Percentiles rank a stretch among this genome's conserved stretches.
Conservation (phyloP, 2,329 filamentous ascomycete genomes). For the Cladorrhinum sp. region DNA sequence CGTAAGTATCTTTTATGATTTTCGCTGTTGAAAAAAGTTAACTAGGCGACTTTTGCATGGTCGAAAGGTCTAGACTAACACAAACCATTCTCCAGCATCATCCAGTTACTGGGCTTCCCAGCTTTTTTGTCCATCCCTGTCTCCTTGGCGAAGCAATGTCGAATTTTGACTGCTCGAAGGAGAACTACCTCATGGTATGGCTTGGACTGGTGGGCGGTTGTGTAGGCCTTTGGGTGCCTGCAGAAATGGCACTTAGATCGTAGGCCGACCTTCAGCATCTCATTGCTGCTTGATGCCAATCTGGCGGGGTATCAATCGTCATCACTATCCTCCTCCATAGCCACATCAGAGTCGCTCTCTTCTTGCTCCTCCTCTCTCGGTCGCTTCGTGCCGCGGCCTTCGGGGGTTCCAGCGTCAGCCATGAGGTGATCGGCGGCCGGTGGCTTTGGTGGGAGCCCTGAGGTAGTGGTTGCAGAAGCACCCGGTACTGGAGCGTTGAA, state of each 20-base stretch:
- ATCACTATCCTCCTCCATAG: slow-evolving; percentile 68
- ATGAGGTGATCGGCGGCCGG: slow-evolving; percentile 45
- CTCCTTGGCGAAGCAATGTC: slow-evolving; percentile 78
- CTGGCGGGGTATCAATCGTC: slow-evolving; percentile 53
- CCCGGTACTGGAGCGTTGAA: slow-evolving; percentile 66
- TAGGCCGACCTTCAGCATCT: neutral
- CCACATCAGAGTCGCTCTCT: slow-evolving; percentile 58
- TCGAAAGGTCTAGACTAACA: slow-evolving; percentile 39
- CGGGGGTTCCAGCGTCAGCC: slow-evolving; percentile 52
- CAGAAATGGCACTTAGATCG: slow-evolving; percentile 53
- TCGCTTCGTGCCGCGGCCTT: slow-evolving; percentile 65
- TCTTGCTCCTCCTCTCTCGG: slow-evolving; percentile 66
- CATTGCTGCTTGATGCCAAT: slow-evolving; percentile 6
- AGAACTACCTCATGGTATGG: slow-evolving; percentile 82
- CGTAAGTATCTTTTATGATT: slow-evolving; percentile 51
- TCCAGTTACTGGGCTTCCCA: slow-evolving; percentile 71
- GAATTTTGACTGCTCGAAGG: slow-evolving; percentile 56
- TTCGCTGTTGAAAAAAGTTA: slow-evolving; percentile 25
- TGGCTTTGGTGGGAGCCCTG: slow-evolving; percentile 48
- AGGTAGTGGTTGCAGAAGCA: slow-evolving; percentile 39
- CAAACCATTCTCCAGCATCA: slow-evolving; percentile 63
- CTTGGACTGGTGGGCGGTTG: slow-evolving; percentile 79
- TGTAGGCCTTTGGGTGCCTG: slow-evolving; percentile 75
- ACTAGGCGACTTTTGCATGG: slow-evolving; percentile 27
- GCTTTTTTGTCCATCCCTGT: slow-evolving; percentile 92